Evolutionary conservation across 176 grass and related monocot genomes (phyloP).

Genomic region (Oropetium thomaeum): DNA sequence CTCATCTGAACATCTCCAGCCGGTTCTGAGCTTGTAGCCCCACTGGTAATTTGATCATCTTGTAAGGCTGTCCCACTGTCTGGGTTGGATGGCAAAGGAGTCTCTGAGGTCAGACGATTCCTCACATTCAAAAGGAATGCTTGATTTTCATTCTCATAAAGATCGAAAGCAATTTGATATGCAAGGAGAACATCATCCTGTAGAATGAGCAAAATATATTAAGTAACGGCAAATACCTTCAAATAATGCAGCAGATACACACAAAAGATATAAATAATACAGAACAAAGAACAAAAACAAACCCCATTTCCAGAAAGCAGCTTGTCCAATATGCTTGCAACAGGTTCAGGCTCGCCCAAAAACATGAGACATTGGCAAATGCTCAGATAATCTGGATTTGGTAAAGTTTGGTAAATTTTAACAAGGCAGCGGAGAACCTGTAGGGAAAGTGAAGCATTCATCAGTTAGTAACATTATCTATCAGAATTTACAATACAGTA

Average conservation of each 20-base stretch:
- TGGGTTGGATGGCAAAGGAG: conserved; percentile 17
- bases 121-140: conserved; percentile 83
- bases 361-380: conserved; percentile 98
- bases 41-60: conserved; percentile 45
- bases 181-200: conserved; percentile 93
- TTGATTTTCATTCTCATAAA: conserved; percentile 98
- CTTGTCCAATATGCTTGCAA: conserved; percentile 82
- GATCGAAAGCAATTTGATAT: conserved; percentile 98
- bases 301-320: conserved; percentile 88
- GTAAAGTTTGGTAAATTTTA: conserved; percentile 85
- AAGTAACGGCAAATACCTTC: not conserved
- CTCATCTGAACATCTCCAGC: conserved; percentile 86
- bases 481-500: not conserved
- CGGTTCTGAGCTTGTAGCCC: conserved; percentile 38
- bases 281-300: conserved; percentile 30
- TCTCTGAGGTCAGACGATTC: conserved; percentile 41
- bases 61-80: conserved; percentile 40
- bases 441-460: conserved; percentile 12
- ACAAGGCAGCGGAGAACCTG: conserved; percentile 91
- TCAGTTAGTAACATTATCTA: not conserved
- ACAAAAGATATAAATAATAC: not conserved
- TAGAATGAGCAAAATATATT: conserved; percentile 32
- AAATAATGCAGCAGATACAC: not conserved
- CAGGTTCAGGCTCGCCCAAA: conserved; percentile 77
- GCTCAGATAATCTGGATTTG: conserved; percentile 85